Conservation (phyloP, 2,329 filamentous ascomycete species). For the Talaromyces verruculosus region DNA sequence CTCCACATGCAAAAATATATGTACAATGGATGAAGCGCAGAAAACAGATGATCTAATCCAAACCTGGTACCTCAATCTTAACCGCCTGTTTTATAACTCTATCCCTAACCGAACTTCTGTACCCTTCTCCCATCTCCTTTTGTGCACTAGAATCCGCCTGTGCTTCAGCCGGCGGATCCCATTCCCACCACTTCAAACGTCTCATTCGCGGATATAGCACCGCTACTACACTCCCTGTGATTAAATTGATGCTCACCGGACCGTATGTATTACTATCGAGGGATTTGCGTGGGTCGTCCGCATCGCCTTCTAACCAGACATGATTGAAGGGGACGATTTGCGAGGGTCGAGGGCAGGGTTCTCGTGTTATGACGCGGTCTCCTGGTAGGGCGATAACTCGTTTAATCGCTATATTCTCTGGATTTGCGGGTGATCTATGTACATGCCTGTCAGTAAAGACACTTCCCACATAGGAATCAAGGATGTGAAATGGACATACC, state of each 20-base stretch:
- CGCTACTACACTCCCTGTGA: constrained; percentile 72
- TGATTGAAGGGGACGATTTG: constrained; percentile 74
- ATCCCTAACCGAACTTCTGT: constrained; percentile 37
- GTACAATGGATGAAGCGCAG: constrained; percentile 5
- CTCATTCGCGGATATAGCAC: constrained; percentile 64
- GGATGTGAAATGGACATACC: constrained; percentile 25
- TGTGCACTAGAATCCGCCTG: constrained; percentile 27
- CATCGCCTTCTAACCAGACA: constrained; percentile 94
- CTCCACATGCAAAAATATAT: constrained; percentile 17
- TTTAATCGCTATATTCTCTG: constrained; percentile 73
- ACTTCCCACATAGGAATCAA: background rate
- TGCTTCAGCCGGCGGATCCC: constrained; percentile 35
- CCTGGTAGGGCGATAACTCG: constrained; percentile 78
- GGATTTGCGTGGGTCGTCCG: constrained; percentile 62
- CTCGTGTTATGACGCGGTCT: constrained; percentile 68
- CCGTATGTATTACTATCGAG: constrained; percentile 90
- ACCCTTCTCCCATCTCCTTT: constrained; percentile 28
- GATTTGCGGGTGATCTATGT: constrained; percentile 69
- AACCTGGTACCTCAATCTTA: constrained; percentile 34
- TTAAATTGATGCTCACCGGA: constrained; percentile 71
- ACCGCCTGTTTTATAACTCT: constrained; percentile 41
- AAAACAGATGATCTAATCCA: constrained; percentile 22
- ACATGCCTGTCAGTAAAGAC: constrained; percentile 34
- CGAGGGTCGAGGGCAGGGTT: constrained; percentile 56
- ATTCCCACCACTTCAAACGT: constrained; percentile 39